Evolutionary conservation across 768 basidiomycete genomes (phyloP).

Genomic region (Tephrocybe sp.): DNA sequence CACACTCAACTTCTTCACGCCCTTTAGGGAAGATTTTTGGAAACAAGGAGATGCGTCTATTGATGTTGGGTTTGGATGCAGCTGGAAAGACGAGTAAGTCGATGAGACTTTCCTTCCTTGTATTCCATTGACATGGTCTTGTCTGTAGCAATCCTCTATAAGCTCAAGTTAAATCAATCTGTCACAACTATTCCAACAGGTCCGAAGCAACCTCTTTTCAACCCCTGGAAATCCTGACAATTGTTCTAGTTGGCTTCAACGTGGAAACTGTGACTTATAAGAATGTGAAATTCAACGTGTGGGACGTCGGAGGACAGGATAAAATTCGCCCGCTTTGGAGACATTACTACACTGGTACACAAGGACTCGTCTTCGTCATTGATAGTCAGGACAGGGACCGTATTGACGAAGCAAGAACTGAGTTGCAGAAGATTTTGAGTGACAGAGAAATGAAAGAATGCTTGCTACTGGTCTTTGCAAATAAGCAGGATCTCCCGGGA

Average conservation of each 20-base stretch:
- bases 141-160: conserved; percentile 93
- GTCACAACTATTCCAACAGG: conserved; percentile 98
- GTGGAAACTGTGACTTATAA: conserved; percentile 99
- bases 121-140: conserved; percentile 7
- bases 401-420: conserved; percentile 94
- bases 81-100: conserved; percentile 96
- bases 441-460: conserved; percentile 99
- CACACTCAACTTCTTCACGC: conserved; percentile 6
- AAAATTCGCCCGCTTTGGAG: conserved; percentile 98
- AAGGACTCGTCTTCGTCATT: conserved; percentile 97
- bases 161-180: conserved; percentile 97
- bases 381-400: conserved; percentile 95
- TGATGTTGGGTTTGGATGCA: conserved; percentile 97
- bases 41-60: conserved; percentile 97
- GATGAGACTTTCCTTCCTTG: neutral
- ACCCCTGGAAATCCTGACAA: conserved; percentile 1
- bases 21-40: conserved; percentile 85
- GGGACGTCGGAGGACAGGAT: conserved; percentile 99
- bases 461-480: conserved; percentile 95
- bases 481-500: conserved; percentile 97
- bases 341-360: conserved; percentile 99
- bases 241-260: conserved; percentile 84
- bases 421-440: conserved; percentile 92
- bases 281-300: conserved; percentile 93
- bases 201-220: conserved; percentile 26